phyloP scores from a whole-genome alignment of 2,329 filamentous ascomycete genomes.

The Nothophoma quercina region DNA sequence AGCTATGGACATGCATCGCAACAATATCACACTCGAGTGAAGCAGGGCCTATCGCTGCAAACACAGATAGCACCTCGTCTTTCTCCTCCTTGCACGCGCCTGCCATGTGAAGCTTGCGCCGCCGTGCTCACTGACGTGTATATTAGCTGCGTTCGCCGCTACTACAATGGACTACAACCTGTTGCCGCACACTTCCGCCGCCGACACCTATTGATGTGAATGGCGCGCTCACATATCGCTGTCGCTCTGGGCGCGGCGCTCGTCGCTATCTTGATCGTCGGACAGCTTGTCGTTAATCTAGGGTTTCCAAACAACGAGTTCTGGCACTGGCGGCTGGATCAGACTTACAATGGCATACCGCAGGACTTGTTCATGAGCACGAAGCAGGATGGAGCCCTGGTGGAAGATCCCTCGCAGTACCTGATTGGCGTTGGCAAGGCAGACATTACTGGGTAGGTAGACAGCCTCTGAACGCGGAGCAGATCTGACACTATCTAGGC shows the following conservation, averaged over 20 bases:
- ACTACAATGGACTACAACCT: neutral
- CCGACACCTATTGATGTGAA: constrained; percentile 31
- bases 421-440: constrained; percentile 74
- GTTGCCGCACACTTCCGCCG: constrained; percentile 25
- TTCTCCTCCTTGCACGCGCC: neutral
- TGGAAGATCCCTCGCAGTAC: constrained; percentile 59
- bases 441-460: constrained; percentile 71
- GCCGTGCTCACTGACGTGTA: constrained; percentile 8
- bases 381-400: constrained; percentile 38
- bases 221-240: constrained; percentile 51
- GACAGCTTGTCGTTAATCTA: constrained; percentile 45
- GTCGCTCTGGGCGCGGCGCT: constrained; percentile 49
- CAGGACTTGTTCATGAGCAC: constrained; percentile 37
- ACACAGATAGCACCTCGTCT: neutral
- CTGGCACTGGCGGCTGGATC: constrained; percentile 44
- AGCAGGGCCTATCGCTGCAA: neutral
- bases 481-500: constrained; percentile 55
- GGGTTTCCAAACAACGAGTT: constrained; percentile 47
- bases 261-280: constrained; percentile 43
- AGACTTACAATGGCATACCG: constrained; percentile 26
- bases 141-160: constrained; percentile 3
- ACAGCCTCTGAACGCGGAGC: neutral
- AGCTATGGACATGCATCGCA: neutral
- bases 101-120: constrained; percentile 2
- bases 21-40: neutral